These are phyloP conservation scores for Auriscalpium microsporum DNA, from an alignment of 768 basidiomycete species.

Conservation along the genomic window DNA sequence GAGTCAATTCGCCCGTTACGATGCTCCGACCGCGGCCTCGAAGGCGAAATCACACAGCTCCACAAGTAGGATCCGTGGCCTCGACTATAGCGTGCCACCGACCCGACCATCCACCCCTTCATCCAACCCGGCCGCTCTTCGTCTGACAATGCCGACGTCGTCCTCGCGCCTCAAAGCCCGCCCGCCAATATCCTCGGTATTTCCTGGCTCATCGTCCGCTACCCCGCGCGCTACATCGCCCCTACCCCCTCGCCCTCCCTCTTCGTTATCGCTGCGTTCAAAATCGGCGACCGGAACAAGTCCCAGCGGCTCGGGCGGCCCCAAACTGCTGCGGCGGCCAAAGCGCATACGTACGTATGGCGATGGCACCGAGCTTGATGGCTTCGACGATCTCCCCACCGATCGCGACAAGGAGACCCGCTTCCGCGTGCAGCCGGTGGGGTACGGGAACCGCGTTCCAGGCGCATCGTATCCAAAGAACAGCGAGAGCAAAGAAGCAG, in stretches of 20 bases:
- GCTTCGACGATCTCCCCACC: constrained; percentile 78
- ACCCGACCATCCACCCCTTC: constrained; percentile 75
- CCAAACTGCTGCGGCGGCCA: constrained; percentile 66
- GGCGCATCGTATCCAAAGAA: constrained; percentile 38
- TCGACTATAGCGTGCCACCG: constrained; percentile 66
- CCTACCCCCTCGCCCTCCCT: constrained; percentile 47
- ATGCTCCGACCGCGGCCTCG: constrained; percentile 74
- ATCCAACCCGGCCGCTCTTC: constrained; percentile 64
- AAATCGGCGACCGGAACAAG: constrained; percentile 20
- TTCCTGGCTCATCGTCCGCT: constrained; percentile 37
- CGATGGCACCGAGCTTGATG: constrained; percentile 86
- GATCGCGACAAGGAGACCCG: constrained; percentile 75
- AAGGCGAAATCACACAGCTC: constrained; percentile 66
- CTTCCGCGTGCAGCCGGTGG: constrained; percentile 70
- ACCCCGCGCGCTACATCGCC: constrained; percentile 50
- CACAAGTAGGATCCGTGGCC: constrained; percentile 46
- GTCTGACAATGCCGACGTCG: constrained; percentile 83
- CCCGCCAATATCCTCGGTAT: constrained; percentile 69
- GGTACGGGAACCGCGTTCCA: constrained; percentile 53
- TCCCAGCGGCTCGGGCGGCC: constrained; percentile 23
- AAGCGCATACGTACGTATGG: constrained; percentile 73
- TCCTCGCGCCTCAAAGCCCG: constrained; percentile 62
- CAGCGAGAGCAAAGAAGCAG: constrained; percentile 27
- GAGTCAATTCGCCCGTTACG: constrained; percentile 46
- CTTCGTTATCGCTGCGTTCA: constrained; percentile 39